Base-by-base conservation (phyloP, 768 basidiomycete genomes). In the Astraeus odoratus region DNA sequence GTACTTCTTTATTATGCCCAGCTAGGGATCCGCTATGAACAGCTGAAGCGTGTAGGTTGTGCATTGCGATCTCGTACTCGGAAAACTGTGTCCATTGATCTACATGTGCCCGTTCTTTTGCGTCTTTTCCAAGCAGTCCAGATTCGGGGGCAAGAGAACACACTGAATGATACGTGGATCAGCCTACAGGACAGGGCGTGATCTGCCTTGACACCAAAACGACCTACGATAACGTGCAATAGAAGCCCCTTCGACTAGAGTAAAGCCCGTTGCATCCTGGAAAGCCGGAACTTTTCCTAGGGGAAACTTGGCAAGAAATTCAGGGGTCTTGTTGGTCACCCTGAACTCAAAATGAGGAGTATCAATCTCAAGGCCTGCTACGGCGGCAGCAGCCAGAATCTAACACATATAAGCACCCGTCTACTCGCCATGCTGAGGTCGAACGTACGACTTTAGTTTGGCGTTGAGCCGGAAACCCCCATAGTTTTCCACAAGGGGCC, bases 41-140 rank as follows among this genome's bases (percentile, higher is more conserved):
- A n/a, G 43, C 62, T 16, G 29, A 42, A 24, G 46, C 45, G 39
- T 54, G 49, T 22, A 60, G 50, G 42, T 50, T 64, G 48, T 49
- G 46, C 42, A 1, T 6, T 33, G 49, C n/a, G 24, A 64, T 59
- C 37, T 62, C 61, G 9, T 43, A 46, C 37, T 63, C 61, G 8
- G 48, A 55, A 37, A 62, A 62, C 24, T 62, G 61, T 15, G 62
- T 47, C 61, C 61, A 62, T 29, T 62, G 62, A 37, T 62, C 62
- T 1, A 64, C 50, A 22, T 62, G 57, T 2, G 57, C 59, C 19
- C 57, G 44, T 35, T 62, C 62, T 5, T 15, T 38, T 12, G 30
- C 40, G 8, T 50, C 37, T 23, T 56, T 57, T 25, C 59, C 57
- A n/a, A 62, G 53, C 33, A 62, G 48, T 24, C 52, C 52, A 20